Base-by-base conservation (phyloP, 306 rosid genomes). In the Carpinus viminea region DNA sequence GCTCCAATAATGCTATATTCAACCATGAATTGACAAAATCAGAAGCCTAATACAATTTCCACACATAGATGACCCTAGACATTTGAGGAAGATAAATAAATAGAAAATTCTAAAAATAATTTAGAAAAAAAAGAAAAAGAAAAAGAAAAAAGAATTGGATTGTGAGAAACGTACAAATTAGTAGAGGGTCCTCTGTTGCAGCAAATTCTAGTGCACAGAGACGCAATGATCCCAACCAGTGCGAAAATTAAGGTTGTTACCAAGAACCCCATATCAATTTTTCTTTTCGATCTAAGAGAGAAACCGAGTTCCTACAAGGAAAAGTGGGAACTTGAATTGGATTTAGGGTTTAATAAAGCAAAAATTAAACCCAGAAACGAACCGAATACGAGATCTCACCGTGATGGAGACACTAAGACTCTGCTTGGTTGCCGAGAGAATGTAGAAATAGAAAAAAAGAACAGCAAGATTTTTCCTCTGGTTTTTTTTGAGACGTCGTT, bases 171-270 rank as follows among this genome's bases (percentile, higher is more conserved):
- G 62, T 88, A 93, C 98, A 93, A 72, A 88, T 93, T 93, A 61
- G 96, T 68, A 61, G 98, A 89, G 83, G 98, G 87, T 70, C 98
- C 98, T 86, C 85, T 83, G 45, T 88, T 89, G 84, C 90, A 89
- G 84, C 98, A 93, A 81, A 93, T 89, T 87, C 91, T 86, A 83
- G 93, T 82, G 83, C 93, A 93, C 24, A 93, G 79, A 73, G 91
- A 83, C 8, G 88, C 93, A 76, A 91, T 93, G 82, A 93, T 83
- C 28, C 98, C 98, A 85, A 91, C 73, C 82, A 87, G 90, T 50
- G 45, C 51, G 81, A 91, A 93, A 78, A 93, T 93, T 74, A 91
- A 86, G 82, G 91, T 81, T 41, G 98, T 93, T 34, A 93, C 87
- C 82, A 93, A 76, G 81, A 93, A 93, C 73, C 94, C 98, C 98